phyloP scores from a whole-genome alignment of 139 green algal species.

The Eudorina sp. region DNA sequence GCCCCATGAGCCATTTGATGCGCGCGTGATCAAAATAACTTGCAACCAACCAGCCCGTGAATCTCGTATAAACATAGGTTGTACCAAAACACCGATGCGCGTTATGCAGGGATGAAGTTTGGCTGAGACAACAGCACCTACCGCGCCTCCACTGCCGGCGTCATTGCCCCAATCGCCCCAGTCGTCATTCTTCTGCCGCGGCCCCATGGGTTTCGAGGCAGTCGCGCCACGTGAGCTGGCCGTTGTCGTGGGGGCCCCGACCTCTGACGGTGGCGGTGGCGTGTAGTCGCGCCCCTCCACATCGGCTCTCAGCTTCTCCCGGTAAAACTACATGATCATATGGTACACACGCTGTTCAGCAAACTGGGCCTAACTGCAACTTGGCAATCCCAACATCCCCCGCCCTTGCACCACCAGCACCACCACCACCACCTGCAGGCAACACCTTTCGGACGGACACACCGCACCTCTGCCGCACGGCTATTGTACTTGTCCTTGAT shows the following conservation, averaged over 20 bases:
- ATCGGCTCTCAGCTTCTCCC: constrained; percentile 88
- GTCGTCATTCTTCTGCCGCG: constrained; percentile 44
- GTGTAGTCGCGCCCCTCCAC: constrained; percentile 87
- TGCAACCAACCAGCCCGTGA: no score
- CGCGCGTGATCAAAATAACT: no score
- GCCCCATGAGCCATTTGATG: no score
- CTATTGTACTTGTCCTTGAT: constrained; percentile 98
- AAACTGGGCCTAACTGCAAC: no score
- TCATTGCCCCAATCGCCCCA: constrained; percentile 88
- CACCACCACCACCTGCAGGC: no score
- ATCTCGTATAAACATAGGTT: no score
- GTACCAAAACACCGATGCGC: no score
- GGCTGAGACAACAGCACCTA: background rate
- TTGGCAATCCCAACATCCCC: no score
- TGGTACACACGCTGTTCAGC: no score
- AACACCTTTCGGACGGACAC: no score
- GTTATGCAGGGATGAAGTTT: no score
- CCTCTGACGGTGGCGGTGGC: constrained; percentile 68
- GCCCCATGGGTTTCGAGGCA: background rate
- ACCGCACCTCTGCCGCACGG: constrained; percentile 77
- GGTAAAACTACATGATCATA: constrained; percentile 89
- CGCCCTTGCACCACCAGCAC: no score
- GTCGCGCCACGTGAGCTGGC: background rate
- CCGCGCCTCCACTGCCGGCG: background rate
- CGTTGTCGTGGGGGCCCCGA: background rate